Conservation (phyloP, 352 stramenopile genomes). For the Phytophthora syringae region DNA sequence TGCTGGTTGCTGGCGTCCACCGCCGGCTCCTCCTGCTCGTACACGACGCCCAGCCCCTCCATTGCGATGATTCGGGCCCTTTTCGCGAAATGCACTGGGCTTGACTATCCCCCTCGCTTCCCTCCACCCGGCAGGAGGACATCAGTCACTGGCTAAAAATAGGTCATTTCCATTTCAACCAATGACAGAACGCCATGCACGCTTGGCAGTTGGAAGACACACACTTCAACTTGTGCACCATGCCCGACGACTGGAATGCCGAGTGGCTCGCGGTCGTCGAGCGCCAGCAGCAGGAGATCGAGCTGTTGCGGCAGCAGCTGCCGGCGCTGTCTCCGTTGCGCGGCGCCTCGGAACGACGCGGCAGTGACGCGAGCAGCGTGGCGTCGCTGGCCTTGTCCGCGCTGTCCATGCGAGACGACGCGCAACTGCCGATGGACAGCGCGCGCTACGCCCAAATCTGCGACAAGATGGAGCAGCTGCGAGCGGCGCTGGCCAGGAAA, state of each 20-base stretch:
- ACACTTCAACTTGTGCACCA: not conserved
- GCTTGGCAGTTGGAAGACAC: too few relatives aligned
- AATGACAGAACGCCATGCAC: slow-evolving; percentile 15
- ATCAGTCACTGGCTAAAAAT: not conserved
- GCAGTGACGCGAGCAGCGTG: slow-evolving; percentile 26
- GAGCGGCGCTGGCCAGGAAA: slow-evolving; percentile 34
- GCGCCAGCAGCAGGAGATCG: slow-evolving; percentile 56
- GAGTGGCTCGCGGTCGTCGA: slow-evolving; percentile 56
- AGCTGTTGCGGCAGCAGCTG: slow-evolving; percentile 37
- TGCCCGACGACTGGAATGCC: slow-evolving; percentile 14
- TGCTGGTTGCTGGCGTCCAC: slow-evolving; percentile 30
- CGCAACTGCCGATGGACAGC: slow-evolving; percentile 37
- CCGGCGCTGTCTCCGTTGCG: not conserved
- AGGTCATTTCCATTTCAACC: slow-evolving; percentile 8
- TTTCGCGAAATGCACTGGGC: slow-evolving; percentile 32
- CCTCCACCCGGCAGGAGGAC: slow-evolving; percentile 18
- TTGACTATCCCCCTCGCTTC: slow-evolving; percentile 18
- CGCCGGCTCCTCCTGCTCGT: slow-evolving; percentile 74
- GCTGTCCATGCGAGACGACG: slow-evolving; percentile 20
- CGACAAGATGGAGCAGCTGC: slow-evolving; percentile 44
- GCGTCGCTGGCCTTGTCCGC: slow-evolving; percentile 37
- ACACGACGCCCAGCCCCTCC: slow-evolving; percentile 78
- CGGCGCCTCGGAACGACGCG: not conserved
- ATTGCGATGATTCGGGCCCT: slow-evolving; percentile 39
- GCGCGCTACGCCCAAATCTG: slow-evolving; percentile 54